Base-by-base conservation (phyloP, 768 basidiomycete genomes). In the Auriscalpium vulgare region DNA sequence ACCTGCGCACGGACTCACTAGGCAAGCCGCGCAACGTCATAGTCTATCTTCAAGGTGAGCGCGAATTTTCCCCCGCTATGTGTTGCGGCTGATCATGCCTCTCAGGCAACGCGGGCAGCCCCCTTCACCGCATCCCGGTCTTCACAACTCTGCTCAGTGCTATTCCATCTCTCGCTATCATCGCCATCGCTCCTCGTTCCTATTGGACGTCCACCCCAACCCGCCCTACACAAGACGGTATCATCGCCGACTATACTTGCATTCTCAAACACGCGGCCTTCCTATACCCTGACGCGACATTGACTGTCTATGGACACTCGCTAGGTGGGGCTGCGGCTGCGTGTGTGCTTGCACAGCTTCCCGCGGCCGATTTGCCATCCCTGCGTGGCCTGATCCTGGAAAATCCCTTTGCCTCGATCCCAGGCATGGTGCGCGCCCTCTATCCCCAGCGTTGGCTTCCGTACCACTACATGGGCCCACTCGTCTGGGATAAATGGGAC, bases 71-170 rank as follows among this genome's bases (percentile, higher is more conserved):
- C 29, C 29, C 29, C 4, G 29, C 29, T 29, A 29, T 29, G 29
- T 29, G 29, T 29, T 29, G 29, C 29, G 29, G 29, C 7, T 29
- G 29, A 29, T 29, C 8, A 14, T 43, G 40, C 40, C 8, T 5
- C 40, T 17, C 56, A 75, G 78, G 77, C n/a, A 80, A 80, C 56
- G 76, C 78, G 3, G 78, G 78, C 2, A 78, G 76, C 38, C 78
- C 78, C 0, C 63, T 79, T 2, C 67, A 71, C 13, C 74, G 79
- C 10, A 55, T 78, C 9, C 76, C 78, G 1, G 65, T 77, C 40
- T 79, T 80, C 60, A 60, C 69, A 51, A 53, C 58, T 16, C 60
- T 75, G 4, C 61, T 75, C 2, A 62, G 51, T 50, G 55, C 59
- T 3, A 35, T 63, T 53, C 61, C 51, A 29, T 47, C 51, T 35